A percentile compares a stretch with the other conserved stretches of the same genome.
These are phyloP conservation scores for Priceomyces fermenticarens DNA, from an alignment of 805 yeast species.

Conservation along the genomic window DNA sequence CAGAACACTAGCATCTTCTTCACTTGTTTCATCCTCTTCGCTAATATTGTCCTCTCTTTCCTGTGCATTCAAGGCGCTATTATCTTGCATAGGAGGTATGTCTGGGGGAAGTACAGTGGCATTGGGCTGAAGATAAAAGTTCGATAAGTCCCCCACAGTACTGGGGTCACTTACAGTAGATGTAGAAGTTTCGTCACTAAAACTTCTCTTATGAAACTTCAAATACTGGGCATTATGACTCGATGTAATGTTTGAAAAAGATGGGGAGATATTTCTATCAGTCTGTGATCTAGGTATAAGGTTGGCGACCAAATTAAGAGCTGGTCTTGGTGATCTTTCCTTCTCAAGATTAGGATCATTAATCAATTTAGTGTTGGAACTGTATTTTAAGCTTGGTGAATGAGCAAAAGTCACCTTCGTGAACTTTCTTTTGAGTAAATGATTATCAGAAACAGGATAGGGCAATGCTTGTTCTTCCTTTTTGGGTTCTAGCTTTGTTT, in stretches of 20 bases:
- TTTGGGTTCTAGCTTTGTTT: no score
- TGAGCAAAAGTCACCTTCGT: conserved; percentile 3
- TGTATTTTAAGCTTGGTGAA: conserved; percentile 1
- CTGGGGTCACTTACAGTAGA: conserved; percentile 35
- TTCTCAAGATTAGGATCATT: conserved; percentile 2
- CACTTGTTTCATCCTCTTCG: neutral
- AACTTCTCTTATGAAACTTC: conserved; percentile 22
- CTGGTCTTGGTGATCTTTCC: conserved; percentile 2
- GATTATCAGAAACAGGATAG: neutral
- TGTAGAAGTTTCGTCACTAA: conserved; percentile 38
- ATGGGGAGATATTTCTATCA: conserved; percentile 11
- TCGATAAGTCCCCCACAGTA: conserved; percentile 30
- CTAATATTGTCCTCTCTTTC: neutral
- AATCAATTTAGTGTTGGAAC: neutral
- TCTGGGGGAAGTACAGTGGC: neutral
- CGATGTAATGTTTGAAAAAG: conserved; percentile 11
- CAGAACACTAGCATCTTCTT: neutral
- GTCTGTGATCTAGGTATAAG: conserved; percentile 8
- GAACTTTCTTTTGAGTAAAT: neutral
- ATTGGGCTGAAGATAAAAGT: conserved; percentile 7
- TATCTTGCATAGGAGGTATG: no score
- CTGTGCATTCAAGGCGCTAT: no score
- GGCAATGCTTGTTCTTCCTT: neutral
- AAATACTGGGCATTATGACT: conserved; percentile 7
- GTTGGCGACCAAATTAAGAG: conserved; percentile 1